Evolutionary conservation across 495 filamentous ascomycete genomes (phyloP), one percentile per base, ranked within the genome.

Genomic region (Oidiodendron maius): DNA sequence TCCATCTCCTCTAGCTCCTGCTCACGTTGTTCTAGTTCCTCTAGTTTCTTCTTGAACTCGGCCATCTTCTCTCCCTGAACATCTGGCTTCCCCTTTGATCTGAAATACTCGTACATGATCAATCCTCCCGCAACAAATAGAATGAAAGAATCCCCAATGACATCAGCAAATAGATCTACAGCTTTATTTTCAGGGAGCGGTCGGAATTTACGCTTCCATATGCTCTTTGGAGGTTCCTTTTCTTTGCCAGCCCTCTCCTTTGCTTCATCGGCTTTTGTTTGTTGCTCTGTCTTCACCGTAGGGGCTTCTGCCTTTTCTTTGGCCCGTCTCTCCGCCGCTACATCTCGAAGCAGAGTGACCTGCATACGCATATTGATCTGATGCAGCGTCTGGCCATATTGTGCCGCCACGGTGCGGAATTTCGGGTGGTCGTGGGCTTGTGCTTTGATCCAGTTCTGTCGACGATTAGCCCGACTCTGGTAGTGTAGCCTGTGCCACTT

Each of bases 151-250:
- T 99, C 93, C 35, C 88, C 89, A 42, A 94, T 83, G 44, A 99
- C 95, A 48, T 94, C 95, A 9, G 93, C 94, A 21, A 95, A 95
- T 5, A 90, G 77, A 61, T 99, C 93, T 22, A 99, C 95, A 4
- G 93, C 93, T 61, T 97, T 96, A 12, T 79, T 77, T 58, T 99
- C 94, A 25, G 87, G 84, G 1, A 99, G 71, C 1, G 94, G 84
- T 45, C 91, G 72, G 21, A 73, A 80, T 52, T 67, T 71, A 36
- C 71, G 65, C 53, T 41, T 72, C 75, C 69, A 80, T 16, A 76
- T 58, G 53, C 69, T 77, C 45, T 59, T 56, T 15, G 49, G 43
- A 11, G 41, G 46, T 36, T 61, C 51, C 30, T 68, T 73, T 39
- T 79, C 73, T 48, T 75, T 76, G 5, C 48, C 53, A 5, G 36